Percentiles rank a stretch among this genome's conserved stretches.
phyloP scores from a whole-genome alignment of 257 asterid species.

The Rhazya stricta region DNA sequence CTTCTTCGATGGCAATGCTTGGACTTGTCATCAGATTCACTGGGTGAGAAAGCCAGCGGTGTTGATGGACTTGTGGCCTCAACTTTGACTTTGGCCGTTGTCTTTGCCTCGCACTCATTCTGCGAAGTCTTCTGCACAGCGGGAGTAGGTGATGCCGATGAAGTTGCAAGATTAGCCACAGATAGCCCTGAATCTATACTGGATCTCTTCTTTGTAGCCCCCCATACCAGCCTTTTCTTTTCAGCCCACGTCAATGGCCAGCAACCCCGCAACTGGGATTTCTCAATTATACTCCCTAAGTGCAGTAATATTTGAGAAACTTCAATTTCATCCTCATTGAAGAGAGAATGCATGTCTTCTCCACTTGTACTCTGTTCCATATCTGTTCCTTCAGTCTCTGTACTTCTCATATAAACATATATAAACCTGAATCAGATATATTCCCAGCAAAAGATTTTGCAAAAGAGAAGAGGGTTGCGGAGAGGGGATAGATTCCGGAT shows the following conservation, averaged over 20 bases:
- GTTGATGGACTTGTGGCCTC: constrained; percentile 53
- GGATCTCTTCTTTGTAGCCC: constrained; percentile 40
- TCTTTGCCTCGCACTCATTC: not conserved
- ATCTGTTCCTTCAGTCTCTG: not conserved
- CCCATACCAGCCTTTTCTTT: constrained; percentile 30
- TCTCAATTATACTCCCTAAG: constrained; percentile 14
- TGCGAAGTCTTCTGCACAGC: not conserved
- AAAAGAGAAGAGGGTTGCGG: not conserved
- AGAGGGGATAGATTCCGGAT: not conserved
- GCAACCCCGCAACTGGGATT: not conserved
- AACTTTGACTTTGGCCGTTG: constrained; percentile 17
- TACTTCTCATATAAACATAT: not conserved
- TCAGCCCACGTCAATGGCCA: constrained; percentile 15
- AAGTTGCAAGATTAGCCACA: not conserved
- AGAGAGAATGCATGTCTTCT: not conserved
- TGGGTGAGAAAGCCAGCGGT: constrained; percentile 46
- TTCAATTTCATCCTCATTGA: constrained; percentile 29
- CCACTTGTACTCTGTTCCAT: constrained; percentile 9
- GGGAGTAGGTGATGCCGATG: constrained; percentile 7
- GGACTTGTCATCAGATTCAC: constrained; percentile 50
- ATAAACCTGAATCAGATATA: not conserved
- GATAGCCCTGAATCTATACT: constrained; percentile 1
- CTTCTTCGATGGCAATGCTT: constrained; percentile 16
- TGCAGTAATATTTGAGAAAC: constrained; percentile 44
- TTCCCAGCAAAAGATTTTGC: not conserved